Conservation (phyloP, 106 monocot genomes). For the Dioscorea alata region DNA sequence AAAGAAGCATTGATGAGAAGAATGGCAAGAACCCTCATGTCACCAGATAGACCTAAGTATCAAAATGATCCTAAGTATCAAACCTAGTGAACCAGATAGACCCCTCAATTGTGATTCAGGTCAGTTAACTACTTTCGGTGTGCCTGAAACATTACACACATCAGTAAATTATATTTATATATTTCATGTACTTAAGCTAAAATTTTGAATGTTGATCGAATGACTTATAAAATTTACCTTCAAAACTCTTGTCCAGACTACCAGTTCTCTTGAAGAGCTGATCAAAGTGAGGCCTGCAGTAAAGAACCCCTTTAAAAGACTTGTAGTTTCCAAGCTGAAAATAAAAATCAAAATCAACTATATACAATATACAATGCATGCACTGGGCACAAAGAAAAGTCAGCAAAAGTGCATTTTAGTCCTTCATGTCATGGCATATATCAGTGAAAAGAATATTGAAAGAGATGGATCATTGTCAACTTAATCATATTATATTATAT, state of each 20-base stretch:
- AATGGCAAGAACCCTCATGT: constrained; percentile 19
- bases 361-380: background rate
- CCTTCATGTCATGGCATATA: background rate
- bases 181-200: too few species aligned
- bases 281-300: constrained; percentile 96
- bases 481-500: too few species aligned
- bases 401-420: background rate
- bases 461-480: background rate
- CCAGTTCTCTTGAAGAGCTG: constrained; percentile 94
- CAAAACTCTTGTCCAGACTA: constrained; percentile 92
- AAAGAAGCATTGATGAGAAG: constrained; percentile 12
- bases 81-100: too few species aligned
- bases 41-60: too few species aligned
- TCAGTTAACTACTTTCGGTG: constrained; percentile 76
- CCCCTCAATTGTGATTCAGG: too few species aligned
- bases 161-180: too few species aligned
- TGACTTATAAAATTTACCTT: constrained; percentile 34
- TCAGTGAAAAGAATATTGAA: background rate
- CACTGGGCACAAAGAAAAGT: background rate
- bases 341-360: too few species aligned
- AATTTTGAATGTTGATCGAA: background rate
- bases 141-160: constrained; percentile 34
- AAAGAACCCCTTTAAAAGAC: constrained; percentile 90
- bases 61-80: too few species aligned
- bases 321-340: constrained; percentile 81